A percentile compares a stretch with the other conserved stretches of the same genome.
Conservation (phyloP, 2,329 filamentous ascomycete species). For the Alternaria sp. region DNA sequence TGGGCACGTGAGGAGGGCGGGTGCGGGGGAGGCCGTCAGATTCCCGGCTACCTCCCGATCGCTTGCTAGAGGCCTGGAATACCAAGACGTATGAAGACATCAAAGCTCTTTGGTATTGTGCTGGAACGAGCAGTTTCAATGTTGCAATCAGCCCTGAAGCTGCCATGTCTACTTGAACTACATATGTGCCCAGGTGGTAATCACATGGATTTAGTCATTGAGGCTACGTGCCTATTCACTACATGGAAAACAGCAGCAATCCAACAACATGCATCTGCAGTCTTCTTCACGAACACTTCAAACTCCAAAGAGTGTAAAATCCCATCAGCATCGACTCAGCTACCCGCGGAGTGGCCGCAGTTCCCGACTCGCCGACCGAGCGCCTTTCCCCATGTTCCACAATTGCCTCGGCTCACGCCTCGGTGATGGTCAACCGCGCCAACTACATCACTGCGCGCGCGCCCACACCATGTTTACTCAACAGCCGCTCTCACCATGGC, state of each 20-base stretch:
- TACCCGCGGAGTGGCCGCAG: conserved; percentile 7
- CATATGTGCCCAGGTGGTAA: background rate
- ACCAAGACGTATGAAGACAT: background rate
- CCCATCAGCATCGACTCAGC: background rate
- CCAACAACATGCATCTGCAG: background rate
- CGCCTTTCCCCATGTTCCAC: conserved; percentile 17
- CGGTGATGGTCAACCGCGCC: conserved; percentile 19
- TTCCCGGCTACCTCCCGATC: too few species aligned
- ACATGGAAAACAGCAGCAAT: background rate
- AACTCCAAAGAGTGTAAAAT: background rate
- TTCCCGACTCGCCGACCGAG: conserved; percentile 14
- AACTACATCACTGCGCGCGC: conserved; percentile 18
- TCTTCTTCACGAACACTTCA: background rate
- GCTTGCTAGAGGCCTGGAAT: background rate
- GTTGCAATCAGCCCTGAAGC: background rate
- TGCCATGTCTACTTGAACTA: background rate
- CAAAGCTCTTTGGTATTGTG: background rate
- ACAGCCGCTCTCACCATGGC: conserved; percentile 66
- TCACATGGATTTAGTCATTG: background rate
- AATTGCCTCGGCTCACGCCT: conserved; percentile 15
- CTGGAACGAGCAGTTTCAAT: background rate
- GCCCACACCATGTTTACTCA: conserved; percentile 20
- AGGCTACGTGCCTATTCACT: background rate
- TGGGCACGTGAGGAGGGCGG: conserved; percentile 9
- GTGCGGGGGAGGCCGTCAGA: background rate